Percentiles rank a stretch among this genome's conserved stretches.
phyloP scores from a whole-genome alignment of 2,329 filamentous ascomycete species.

The Nectriaceae sp. region DNA sequence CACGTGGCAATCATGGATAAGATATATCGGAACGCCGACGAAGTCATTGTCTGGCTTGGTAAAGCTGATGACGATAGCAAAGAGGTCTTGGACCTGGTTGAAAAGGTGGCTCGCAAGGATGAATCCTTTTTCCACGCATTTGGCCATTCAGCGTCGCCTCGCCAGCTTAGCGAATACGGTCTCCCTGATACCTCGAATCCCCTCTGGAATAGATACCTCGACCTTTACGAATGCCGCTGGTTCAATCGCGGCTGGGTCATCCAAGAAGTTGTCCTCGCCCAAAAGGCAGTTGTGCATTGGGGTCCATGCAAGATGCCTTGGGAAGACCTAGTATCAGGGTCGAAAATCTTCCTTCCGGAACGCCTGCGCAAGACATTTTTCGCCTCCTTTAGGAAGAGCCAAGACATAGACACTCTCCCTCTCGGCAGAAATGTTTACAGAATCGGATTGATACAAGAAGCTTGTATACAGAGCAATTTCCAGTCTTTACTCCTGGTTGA shows the following conservation, averaged over 20 bases:
- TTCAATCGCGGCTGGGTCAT: neutral
- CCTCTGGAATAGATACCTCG: neutral
- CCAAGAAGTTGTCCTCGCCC: neutral
- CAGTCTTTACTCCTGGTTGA: neutral
- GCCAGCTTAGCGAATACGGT: neutral
- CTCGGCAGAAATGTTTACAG: neutral
- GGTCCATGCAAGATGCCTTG: neutral
- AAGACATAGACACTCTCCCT: neutral
- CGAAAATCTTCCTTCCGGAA: neutral
- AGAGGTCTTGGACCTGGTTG: neutral
- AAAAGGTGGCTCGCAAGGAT: neutral
- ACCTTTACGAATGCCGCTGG: neutral
- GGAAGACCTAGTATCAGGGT: neutral
- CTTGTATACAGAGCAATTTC: neutral
- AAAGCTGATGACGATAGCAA: neutral
- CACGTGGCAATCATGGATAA: slow-evolving; percentile 18
- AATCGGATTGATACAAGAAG: neutral
- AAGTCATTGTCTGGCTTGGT: slow-evolving; percentile 18
- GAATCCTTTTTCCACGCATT: neutral
- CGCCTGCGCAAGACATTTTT: neutral
- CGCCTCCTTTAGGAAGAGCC: neutral
- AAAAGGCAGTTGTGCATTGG: neutral
- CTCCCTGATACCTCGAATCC: neutral
- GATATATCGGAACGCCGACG: slow-evolving; percentile 13
- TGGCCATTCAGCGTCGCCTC: neutral